Base-by-base conservation (phyloP, 2,329 filamentous ascomycete species). In the Elsinoe ampelina region DNA sequence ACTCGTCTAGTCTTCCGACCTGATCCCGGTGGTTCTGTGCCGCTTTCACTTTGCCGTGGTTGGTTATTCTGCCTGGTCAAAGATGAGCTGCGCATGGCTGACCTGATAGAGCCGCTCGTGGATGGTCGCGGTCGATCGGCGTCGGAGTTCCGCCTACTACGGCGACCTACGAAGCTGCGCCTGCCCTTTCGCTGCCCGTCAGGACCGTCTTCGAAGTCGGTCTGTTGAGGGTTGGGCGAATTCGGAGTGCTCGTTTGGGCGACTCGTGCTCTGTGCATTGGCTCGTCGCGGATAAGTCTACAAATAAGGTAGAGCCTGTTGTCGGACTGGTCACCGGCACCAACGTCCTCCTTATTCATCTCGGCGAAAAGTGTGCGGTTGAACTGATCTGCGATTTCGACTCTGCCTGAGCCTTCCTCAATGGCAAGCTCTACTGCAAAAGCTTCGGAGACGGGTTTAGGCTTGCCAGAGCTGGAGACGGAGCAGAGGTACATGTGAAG, bases 291-390 rank as follows among this genome's bases (percentile, higher is more conserved):
- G 50, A 89, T 79, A 6, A 96, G 81, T 64, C 87, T 89, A 61
- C 93, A 86, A 2, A 96, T 84, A 1, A 98, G 77, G 67, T 87
- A 96, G 17, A 97, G 73, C 54, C 89, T 86, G 2, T 82, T 81
- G 48, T 86, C 86, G 7, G 81, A 78, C 2, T 85, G 73, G n/a
- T 77, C 73, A 10, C 75, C 77, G 63, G 83, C 79, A n/a, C 81
- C 81, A 57, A 85, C 76, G 64, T 96, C 91, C 50, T 84, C 80
- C 0, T 87, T 81, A 38, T 84, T 89, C 15, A 98, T 75, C 65
- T 97, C 90, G 2, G 89, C 85, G 63, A 97, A 96, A 1, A 98
- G 77, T 0, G 90, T 95, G 66, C 86, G 89, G 67, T 91, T 81
- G 66, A 85, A 85, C 19, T 81, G 79, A 61, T 82, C 81, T 54